Evolutionary conservation across 2,329 filamentous ascomycete species (phyloP).

Genomic region (Gyromitra esculenta): DNA sequence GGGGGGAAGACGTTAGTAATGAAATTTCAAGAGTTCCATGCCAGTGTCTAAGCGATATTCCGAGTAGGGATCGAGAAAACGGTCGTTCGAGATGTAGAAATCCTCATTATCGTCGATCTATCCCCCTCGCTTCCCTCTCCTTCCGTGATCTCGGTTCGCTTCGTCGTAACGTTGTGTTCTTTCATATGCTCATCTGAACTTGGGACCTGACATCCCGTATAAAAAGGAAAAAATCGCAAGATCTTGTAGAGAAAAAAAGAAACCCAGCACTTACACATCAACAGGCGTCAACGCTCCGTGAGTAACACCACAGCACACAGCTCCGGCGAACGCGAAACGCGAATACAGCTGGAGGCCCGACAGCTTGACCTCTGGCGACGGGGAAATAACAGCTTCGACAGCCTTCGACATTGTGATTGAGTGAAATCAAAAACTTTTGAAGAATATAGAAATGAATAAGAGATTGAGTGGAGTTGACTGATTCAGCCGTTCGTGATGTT

Average conservation of each 20-base stretch:
- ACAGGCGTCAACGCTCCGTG: slow-evolving; percentile 97
- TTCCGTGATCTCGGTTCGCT: neutral
- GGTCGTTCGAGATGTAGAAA: neutral
- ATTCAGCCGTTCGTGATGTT: slow-evolving; percentile 19
- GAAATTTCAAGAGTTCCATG: slow-evolving; percentile 13
- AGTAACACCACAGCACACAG: slow-evolving; percentile 97
- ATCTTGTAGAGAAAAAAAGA: neutral
- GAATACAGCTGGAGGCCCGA: slow-evolving; percentile 81
- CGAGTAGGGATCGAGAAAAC: neutral
- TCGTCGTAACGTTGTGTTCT: neutral
- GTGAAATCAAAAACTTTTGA: slow-evolving; percentile 42
- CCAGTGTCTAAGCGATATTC: neutral
- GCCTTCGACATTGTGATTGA: slow-evolving; percentile 49
- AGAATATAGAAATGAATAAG: slow-evolving; percentile 7
- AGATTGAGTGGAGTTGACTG: slow-evolving; percentile 8
- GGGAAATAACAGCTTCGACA: slow-evolving; percentile 45
- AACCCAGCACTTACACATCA: slow-evolving; percentile 86
- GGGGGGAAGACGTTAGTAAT: slow-evolving; percentile 44
- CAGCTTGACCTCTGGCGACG: slow-evolving; percentile 62
- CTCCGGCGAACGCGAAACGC: slow-evolving; percentile 95
- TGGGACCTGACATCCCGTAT: neutral
- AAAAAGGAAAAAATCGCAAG: slow-evolving; percentile 4
- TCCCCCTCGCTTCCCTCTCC: neutral
- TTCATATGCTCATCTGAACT: neutral
- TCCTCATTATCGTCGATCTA: neutral